Evolutionary conservation across 768 basidiomycete species (phyloP).

Genomic region (Xanthoconium stramineum): DNA sequence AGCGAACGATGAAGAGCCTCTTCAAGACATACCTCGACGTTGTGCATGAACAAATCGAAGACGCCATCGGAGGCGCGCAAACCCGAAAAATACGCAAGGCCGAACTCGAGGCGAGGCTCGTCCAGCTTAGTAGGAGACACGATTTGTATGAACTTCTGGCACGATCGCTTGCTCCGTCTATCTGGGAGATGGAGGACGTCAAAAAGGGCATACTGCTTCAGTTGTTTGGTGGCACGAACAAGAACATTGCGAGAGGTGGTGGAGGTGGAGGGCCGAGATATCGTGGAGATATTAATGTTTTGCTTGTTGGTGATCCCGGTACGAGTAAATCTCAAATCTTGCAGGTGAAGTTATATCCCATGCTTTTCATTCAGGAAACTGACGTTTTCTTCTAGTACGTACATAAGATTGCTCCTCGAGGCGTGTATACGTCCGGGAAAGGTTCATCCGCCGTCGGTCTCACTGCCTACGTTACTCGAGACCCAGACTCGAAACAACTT

Average conservation of each 20-base stretch:
- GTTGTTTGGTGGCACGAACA: conserved; percentile 97
- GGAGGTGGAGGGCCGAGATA: conserved; percentile 96
- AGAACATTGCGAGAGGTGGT: conserved; percentile 87
- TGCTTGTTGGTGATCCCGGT: conserved; percentile 97
- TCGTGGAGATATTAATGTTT: conserved; percentile 95
- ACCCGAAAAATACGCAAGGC: conserved; percentile 45
- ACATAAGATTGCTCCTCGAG: conserved; percentile 96
- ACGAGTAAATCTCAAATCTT: conserved; percentile 95
- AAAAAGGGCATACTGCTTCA: conserved; percentile 98
- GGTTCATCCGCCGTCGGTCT: conserved; percentile 98
- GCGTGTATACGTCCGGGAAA: conserved; percentile 97
- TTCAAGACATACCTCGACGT: conserved; percentile 99
- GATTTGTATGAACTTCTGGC: conserved; percentile 88
- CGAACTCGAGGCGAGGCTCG: conserved; percentile 77
- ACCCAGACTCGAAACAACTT: conserved; percentile 97
- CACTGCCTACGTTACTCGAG: conserved; percentile 96
- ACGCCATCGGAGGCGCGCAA: conserved; percentile 36
- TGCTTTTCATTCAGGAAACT: background rate
- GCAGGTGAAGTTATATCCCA: conserved; percentile 48
- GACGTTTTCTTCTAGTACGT: conserved; percentile 65
- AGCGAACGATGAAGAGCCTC: conserved; percentile 87
- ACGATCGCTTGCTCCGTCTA: conserved; percentile 86
- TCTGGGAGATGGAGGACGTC: conserved; percentile 98
- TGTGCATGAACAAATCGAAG: conserved; percentile 78
- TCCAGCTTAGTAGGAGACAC: conserved; percentile 64